Evolutionary conservation across 2,329 filamentous ascomycete genomes (phyloP).

Genomic region (Botrytis paeoniae): DNA sequence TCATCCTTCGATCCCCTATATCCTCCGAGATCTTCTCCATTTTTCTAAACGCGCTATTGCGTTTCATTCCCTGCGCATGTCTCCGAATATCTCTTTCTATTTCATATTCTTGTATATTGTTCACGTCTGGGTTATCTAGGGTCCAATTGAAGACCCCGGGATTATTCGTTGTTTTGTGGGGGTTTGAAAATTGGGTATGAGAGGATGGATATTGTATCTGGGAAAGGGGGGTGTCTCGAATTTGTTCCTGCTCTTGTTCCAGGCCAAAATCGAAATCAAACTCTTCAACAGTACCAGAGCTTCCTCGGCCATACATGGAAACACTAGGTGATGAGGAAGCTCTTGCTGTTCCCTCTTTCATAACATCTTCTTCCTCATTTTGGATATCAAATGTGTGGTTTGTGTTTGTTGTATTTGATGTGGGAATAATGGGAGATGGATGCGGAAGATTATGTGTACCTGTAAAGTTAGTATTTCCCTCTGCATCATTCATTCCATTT

Average conservation of each 20-base stretch:
- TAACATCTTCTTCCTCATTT: too few relatives aligned
- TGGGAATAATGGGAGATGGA: neutral
- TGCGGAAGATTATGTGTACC: neutral
- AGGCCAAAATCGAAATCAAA: neutral
- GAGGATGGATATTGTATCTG: neutral
- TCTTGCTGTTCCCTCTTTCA: neutral
- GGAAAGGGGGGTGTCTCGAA: neutral
- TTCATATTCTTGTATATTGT: neutral
- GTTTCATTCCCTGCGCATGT: neutral
- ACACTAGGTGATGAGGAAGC: too few relatives aligned
- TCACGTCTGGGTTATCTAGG: neutral
- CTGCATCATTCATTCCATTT: neutral
- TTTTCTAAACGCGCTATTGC: neutral
- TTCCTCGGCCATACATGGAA: neutral
- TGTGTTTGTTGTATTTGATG: neutral
- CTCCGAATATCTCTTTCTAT: neutral
- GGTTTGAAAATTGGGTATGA: neutral
- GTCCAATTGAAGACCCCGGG: neutral
- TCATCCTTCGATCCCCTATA: neutral
- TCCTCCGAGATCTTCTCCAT: neutral
- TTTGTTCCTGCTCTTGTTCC: neutral
- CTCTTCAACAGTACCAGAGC: neutral
- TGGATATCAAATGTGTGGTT: neutral
- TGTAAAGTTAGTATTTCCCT: neutral
- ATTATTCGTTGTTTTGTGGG: neutral